Evolutionary conservation across 1,139 yeast species (phyloP).

Genomic region (Candida gigantensis): DNA sequence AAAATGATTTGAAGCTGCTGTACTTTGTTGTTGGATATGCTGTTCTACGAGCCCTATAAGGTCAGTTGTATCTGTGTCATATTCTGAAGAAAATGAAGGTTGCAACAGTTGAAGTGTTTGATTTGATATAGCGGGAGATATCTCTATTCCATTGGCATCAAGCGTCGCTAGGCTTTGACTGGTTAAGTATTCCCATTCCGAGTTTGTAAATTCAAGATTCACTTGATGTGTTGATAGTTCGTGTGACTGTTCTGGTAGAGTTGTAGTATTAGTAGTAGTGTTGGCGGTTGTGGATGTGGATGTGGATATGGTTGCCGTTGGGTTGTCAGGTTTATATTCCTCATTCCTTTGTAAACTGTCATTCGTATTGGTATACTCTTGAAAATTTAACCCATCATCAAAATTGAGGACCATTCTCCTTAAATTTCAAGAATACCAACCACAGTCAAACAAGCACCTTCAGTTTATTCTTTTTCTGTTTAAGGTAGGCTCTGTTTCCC

Average conservation of each 20-base stretch:
- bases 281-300: too few species aligned
- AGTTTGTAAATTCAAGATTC: conserved; percentile 5
- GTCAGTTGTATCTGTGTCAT: conserved; percentile 17
- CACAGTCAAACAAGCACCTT: background rate
- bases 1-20: background rate
- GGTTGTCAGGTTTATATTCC: background rate
- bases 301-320: too few species aligned
- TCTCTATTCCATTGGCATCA: conserved; percentile 9
- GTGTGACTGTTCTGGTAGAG: background rate
- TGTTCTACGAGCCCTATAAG: conserved; percentile 14
- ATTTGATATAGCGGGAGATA: conserved; percentile 16
- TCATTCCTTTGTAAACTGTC: background rate
- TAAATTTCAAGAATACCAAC: background rate
- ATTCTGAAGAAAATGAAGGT: conserved; percentile 15
- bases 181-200: conserved; percentile 13
- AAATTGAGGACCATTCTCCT: conserved; percentile 4
- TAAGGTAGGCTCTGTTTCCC: too few species aligned
- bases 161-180: conserved; percentile 6
- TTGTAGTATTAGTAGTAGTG: too few species aligned
- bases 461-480: background rate
- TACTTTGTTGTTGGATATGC: background rate
- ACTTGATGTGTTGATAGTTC: background rate
- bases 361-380: conserved; percentile 3
- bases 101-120: conserved; percentile 16
- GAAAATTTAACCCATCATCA: conserved; percentile 6